Percentiles rank a stretch among this genome's conserved stretches.
phyloP scores from a whole-genome alignment of 345 rosid species.

The Hibiscus mutabilis region DNA sequence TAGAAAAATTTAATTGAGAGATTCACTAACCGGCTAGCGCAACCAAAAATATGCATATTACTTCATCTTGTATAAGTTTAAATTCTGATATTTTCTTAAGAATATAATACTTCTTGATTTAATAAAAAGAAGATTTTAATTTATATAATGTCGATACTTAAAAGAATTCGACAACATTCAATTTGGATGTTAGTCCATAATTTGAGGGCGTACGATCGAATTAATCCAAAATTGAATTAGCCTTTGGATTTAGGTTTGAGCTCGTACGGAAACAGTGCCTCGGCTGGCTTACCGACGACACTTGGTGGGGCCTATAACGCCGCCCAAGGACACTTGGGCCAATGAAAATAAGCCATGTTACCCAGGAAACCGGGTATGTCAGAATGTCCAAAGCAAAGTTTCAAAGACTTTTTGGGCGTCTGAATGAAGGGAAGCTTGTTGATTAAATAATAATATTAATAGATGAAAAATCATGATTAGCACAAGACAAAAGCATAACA shows the following conservation, averaged over 20 bases:
- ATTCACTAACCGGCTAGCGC: too few species aligned
- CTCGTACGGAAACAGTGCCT: conserved; percentile 12
- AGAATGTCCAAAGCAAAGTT: background rate
- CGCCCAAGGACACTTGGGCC: conserved; percentile 28
- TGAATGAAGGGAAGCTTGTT: background rate
- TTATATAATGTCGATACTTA: too few species aligned
- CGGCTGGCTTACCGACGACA: background rate
- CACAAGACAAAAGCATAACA: background rate
- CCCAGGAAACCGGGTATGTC: conserved; percentile 14
- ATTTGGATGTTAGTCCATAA: too few species aligned
- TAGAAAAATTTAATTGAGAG: too few species aligned
- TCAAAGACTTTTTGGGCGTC: background rate
- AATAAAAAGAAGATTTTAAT: too few species aligned
- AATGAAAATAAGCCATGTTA: conserved; percentile 22
- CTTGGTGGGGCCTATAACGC: conserved; percentile 11
- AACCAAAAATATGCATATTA: too few species aligned
- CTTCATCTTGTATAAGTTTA: too few species aligned
- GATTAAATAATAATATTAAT: background rate
- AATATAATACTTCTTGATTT: too few species aligned
- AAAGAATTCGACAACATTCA: too few species aligned
- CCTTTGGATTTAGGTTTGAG: background rate
- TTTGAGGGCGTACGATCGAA: background rate
- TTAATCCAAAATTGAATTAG: too few species aligned
- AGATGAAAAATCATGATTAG: background rate
- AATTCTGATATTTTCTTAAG: too few species aligned